A percentile compares a stretch with the other conserved stretches of the same genome.
phyloP scores from a whole-genome alignment of 2,329 filamentous ascomycete genomes.

The Periconia sp. region DNA sequence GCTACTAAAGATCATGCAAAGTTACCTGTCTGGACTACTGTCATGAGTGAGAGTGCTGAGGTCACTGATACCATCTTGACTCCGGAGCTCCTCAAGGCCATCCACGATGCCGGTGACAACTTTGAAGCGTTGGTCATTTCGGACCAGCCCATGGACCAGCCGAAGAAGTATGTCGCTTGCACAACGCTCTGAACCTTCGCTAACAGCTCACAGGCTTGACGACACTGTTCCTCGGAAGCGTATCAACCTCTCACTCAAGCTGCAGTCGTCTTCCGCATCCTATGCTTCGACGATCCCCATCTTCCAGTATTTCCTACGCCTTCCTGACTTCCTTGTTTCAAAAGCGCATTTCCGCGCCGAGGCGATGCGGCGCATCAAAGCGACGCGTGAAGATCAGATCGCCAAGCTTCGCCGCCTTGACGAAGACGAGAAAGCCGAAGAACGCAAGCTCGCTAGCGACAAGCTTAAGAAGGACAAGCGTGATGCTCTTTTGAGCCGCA shows the following conservation, averaged over 20 bases:
- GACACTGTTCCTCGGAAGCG: slow-evolving; percentile 88
- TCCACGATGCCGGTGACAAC: slow-evolving; percentile 77
- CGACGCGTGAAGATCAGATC: slow-evolving; percentile 79
- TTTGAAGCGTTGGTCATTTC: slow-evolving; percentile 84
- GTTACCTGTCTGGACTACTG: slow-evolving; percentile 85
- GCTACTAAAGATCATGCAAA: slow-evolving; percentile 91
- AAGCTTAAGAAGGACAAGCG: slow-evolving; percentile 81
- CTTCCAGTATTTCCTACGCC: slow-evolving; percentile 80
- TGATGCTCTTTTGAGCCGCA: slow-evolving; percentile 71
- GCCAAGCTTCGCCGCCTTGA: slow-evolving; percentile 78
- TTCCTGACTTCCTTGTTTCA: slow-evolving; percentile 81
- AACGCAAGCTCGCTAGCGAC: slow-evolving; percentile 60
- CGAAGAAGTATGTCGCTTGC: slow-evolving; percentile 70
- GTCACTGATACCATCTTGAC: slow-evolving; percentile 88
- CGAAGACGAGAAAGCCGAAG: slow-evolving; percentile 73
- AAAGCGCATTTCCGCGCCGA: slow-evolving; percentile 85
- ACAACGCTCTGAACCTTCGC: neutral
- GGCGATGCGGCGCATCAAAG: slow-evolving; percentile 82
- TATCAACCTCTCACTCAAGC: slow-evolving; percentile 74
- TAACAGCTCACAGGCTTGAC: slow-evolving; percentile 66
- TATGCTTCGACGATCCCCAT: slow-evolving; percentile 71
- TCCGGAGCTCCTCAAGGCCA: slow-evolving; percentile 81
- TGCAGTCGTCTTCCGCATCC: slow-evolving; percentile 64
- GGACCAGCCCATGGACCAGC: slow-evolving; percentile 88
- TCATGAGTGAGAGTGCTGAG: slow-evolving; percentile 97